Evolutionary conservation across 192 early-diverging fungal species (phyloP).

Genomic region (Coemansia sp.): DNA sequence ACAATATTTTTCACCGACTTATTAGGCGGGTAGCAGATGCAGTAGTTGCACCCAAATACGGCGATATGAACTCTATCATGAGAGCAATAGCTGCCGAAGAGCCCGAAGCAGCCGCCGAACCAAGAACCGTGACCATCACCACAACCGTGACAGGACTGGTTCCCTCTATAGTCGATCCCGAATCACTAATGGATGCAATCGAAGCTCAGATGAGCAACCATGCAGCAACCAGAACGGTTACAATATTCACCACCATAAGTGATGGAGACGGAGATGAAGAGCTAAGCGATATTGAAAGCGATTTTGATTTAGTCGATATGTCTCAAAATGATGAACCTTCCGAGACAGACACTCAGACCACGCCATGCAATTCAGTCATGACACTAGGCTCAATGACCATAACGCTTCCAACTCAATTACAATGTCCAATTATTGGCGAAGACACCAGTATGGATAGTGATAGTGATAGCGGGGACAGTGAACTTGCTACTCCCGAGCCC

Average conservation of each 20-base stretch:
- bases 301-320: neutral
- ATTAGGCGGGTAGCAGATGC: neutral
- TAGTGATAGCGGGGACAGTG: neutral
- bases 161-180: neutral
- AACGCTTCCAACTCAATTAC: neutral
- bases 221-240: neutral
- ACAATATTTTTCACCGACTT: neutral
- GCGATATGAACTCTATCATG: slow-evolving; percentile 18
- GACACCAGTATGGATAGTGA: neutral
- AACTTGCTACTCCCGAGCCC: neutral
- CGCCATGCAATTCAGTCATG: neutral
- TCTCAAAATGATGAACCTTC: too few species aligned
- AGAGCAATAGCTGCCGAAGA: slow-evolving; percentile 3
- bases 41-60: slow-evolving; percentile 1
- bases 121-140: neutral
- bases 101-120: neutral
- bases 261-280: neutral
- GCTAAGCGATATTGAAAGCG: neutral
- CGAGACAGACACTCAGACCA: too few species aligned
- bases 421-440: neutral
- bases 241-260: neutral
- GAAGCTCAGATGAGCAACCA: neutral
- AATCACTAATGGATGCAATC: slow-evolving; percentile 2
- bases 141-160: neutral
- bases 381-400: neutral